phyloP scores from a whole-genome alignment of 116 monocot genomes.

The Cymodocea nodosa region DNA sequence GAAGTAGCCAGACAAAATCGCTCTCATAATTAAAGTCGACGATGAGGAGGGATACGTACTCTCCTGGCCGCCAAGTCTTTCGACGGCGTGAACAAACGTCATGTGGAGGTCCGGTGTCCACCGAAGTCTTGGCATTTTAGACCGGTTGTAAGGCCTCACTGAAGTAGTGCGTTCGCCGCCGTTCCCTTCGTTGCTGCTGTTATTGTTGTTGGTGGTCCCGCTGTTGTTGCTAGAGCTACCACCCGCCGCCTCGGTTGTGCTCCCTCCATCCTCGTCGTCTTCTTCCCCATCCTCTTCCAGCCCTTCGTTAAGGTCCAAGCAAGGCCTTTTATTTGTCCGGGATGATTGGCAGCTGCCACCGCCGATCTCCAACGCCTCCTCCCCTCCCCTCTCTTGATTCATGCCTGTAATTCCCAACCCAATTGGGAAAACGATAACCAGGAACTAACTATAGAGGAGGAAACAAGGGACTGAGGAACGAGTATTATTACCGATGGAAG shows the following conservation, averaged over 20 bases:
- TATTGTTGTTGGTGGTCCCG: slow-evolving; percentile 8
- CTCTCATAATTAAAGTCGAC: no score
- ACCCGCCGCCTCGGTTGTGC: slow-evolving; percentile 36
- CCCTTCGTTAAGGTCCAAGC: slow-evolving; percentile 52
- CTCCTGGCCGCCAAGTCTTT: slow-evolving; percentile 89
- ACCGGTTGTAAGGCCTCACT: slow-evolving; percentile 82
- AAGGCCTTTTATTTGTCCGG: slow-evolving; percentile 13
- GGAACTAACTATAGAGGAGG: slow-evolving; percentile 8
- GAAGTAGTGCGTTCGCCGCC: slow-evolving; percentile 16
- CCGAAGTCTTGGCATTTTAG: slow-evolving; percentile 78
- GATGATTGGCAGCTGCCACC: not conserved
- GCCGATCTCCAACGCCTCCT: slow-evolving; percentile 32
- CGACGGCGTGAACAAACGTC: slow-evolving; percentile 79
- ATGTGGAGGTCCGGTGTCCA: slow-evolving; percentile 97
- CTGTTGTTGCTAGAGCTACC: slow-evolving; percentile 12
- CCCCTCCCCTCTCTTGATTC: slow-evolving; percentile 26
- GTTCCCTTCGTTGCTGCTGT: slow-evolving; percentile 11
- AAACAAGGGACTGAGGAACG: slow-evolving; percentile 2
- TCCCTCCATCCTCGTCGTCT: slow-evolving; percentile 21
- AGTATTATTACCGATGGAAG: slow-evolving; percentile 3
- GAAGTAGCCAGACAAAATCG: not conserved
- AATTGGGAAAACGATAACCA: slow-evolving; percentile 7
- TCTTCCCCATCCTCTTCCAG: slow-evolving; percentile 9
- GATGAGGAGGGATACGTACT: slow-evolving; percentile 27
- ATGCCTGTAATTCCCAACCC: slow-evolving; percentile 6